These are phyloP conservation scores for Fraxinus anomala DNA, from an alignment of 257 asterid genomes.

Conservation along the genomic window DNA sequence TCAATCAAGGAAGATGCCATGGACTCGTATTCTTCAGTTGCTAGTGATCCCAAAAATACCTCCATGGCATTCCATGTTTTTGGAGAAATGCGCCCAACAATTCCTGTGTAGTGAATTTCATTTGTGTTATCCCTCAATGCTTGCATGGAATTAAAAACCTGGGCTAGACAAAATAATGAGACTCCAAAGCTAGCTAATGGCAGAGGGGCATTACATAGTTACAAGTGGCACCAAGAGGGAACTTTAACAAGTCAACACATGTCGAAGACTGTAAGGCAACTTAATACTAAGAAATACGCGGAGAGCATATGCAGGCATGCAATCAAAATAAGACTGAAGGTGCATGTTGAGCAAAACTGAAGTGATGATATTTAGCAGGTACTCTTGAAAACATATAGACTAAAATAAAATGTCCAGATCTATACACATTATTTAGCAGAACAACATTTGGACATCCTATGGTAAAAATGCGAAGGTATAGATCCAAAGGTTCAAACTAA, in stretches of 20 bases:
- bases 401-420: neutral
- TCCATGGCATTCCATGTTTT: slow-evolving; percentile 99
- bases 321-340: slow-evolving; percentile 4
- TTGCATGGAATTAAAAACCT: slow-evolving; percentile 2
- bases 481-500: neutral
- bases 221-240: neutral
- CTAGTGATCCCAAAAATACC: slow-evolving; percentile 70
- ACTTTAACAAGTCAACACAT: neutral
- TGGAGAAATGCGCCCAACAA: slow-evolving; percentile 95
- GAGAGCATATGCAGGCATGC: neutral
- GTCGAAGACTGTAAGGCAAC: slow-evolving; percentile 9
- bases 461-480: neutral
- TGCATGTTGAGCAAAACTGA: neutral
- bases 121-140: slow-evolving; percentile 15
- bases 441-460: neutral
- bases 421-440: neutral
- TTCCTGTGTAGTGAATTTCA: slow-evolving; percentile 56
- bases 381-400: neutral
- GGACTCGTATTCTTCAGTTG: slow-evolving; percentile 73
- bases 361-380: neutral
- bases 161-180: neutral
- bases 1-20: slow-evolving; percentile 95
- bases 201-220: neutral
- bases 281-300: slow-evolving; percentile 10
- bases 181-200: neutral